Percentiles rank a stretch among this genome's conserved stretches.
phyloP scores from a whole-genome alignment of 2,329 filamentous ascomycete genomes.

The Fusarium anthophilum region DNA sequence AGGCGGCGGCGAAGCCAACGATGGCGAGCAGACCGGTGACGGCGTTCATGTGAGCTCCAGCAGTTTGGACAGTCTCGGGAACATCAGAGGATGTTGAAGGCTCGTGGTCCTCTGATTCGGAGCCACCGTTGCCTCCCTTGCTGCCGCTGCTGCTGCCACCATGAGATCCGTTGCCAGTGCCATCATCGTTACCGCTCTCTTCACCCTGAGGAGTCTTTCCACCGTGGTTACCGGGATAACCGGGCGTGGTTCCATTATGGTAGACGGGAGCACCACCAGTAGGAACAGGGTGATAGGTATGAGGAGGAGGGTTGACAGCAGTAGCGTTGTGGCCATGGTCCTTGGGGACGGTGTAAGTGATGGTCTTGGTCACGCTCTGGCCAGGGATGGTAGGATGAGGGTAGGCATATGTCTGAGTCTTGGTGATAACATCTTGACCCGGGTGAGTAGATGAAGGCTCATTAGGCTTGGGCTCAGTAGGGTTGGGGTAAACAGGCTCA shows the following conservation, averaged over 20 bases:
- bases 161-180: conserved; percentile 1
- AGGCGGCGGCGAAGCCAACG: conserved; percentile 52
- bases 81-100: conserved; percentile 24
- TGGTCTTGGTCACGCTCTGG: conserved; percentile 37
- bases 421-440: conserved; percentile 36
- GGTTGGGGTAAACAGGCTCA: conserved; percentile 24
- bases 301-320: conserved; percentile 29
- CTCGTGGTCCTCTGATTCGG: conserved; percentile 13
- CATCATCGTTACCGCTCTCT: conserved; percentile 5
- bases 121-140: conserved; percentile 4
- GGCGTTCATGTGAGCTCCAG: conserved; percentile 45
- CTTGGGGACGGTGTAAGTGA: conserved; percentile 39
- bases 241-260: conserved; percentile 29
- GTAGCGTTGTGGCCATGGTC: conserved; percentile 31
- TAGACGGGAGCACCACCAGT: conserved; percentile 22
- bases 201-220: conserved; percentile 30
- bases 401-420: conserved; percentile 40
- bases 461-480: conserved; percentile 33
- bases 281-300: conserved; percentile 34
- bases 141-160: not conserved
- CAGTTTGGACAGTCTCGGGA: conserved; percentile 36
- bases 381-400: conserved; percentile 39
- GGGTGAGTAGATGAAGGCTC: conserved; percentile 32
- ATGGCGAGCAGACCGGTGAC: conserved; percentile 50
- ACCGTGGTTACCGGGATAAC: conserved; percentile 22